Base-by-base conservation (phyloP, 2,329 filamentous ascomycete genomes). In the Scytalidium sp. region DNA sequence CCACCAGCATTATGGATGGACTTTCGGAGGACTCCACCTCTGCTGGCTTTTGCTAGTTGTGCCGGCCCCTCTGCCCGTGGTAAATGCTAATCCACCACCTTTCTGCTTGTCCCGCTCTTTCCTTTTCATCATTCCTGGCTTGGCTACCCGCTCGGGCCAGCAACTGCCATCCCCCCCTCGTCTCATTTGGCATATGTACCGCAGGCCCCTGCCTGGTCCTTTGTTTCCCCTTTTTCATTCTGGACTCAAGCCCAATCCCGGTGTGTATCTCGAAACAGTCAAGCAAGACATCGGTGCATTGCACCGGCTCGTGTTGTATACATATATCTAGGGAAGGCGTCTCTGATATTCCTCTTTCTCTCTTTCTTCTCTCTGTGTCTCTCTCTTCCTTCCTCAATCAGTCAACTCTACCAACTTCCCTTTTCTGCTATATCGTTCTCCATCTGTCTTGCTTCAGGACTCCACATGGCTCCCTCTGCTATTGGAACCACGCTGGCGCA, bases 401-500 rank as follows among this genome's bases (percentile, higher is more conserved):
- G 40, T 19, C 29, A 41, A 20, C 21, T n/a, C 13, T 13, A 21
- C 13, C 15, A 15, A 29, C 43, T 25, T 39, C 41, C 45, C 44
- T 47, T 49, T 50, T 43, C 47, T 41, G 29, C 19, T 3, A 19
- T 10, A 20, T 11, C 41, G 13, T 29, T 19, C 5, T 3, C 9
- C 22, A 3, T 27, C 11, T 17, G 11, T 23, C 19, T 10, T 45
- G 15, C 39, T 25, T 23, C 23, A 19, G 27, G 43, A 13, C 20
- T 32, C 41, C 41, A 17, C 36, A 60, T 60, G 57, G 44, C 55
- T 46, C 57, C 57, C 39, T 56, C 57, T 39, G 56, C 56, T 32
- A 19, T 56, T 41, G 54, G 56, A 15, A 19, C 47, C 13, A 19
- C 19, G 10, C 45, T 10, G 13, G 32, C 32, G 5, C 32, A 36